Conservation (phyloP, 2,329 filamentous ascomycete species). For the Didymella sp. region DNA sequence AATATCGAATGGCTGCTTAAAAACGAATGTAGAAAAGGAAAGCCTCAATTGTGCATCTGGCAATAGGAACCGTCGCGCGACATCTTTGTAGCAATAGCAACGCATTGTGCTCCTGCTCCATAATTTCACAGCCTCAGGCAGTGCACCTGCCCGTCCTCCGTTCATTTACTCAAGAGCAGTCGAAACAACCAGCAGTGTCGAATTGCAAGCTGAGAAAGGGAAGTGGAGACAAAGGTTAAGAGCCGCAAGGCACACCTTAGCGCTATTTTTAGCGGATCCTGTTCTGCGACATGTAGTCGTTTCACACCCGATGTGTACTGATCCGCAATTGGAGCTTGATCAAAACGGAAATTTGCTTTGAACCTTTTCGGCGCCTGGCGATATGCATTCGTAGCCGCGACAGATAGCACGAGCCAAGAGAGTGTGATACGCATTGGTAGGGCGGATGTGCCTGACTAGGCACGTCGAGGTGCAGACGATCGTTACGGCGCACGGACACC, state of each 20-base stretch:
- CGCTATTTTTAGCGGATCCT: conserved; percentile 18
- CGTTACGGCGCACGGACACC: neutral
- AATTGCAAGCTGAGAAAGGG: conserved; percentile 14
- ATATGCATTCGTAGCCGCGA: conserved; percentile 5
- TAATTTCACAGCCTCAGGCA: conserved; percentile 11
- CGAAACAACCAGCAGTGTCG: conserved; percentile 10
- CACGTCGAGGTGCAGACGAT: conserved; percentile 7
- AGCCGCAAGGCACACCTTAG: conserved; percentile 26
- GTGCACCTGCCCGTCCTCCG: conserved; percentile 14
- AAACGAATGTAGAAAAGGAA: conserved; percentile 7
- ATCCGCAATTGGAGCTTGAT: conserved; percentile 13
- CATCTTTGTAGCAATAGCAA: conserved; percentile 14
- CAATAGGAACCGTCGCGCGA: conserved; percentile 2
- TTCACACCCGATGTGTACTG: conserved; percentile 2
- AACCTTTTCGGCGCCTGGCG: conserved; percentile 1
- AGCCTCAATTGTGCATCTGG: neutral
- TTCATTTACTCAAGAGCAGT: conserved; percentile 17
- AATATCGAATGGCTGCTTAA: neutral
- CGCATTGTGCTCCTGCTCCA: conserved; percentile 11
- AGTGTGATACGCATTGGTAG: conserved; percentile 3
- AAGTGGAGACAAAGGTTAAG: conserved; percentile 15
- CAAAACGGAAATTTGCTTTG: conserved; percentile 2
- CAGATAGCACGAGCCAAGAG: conserved; percentile 5
- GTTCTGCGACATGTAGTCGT: conserved; percentile 18
- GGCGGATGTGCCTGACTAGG: neutral